A percentile compares a stretch with the other conserved stretches of the same genome.
phyloP scores from a whole-genome alignment of 257 asterid genomes.

The Solanum piurae region DNA sequence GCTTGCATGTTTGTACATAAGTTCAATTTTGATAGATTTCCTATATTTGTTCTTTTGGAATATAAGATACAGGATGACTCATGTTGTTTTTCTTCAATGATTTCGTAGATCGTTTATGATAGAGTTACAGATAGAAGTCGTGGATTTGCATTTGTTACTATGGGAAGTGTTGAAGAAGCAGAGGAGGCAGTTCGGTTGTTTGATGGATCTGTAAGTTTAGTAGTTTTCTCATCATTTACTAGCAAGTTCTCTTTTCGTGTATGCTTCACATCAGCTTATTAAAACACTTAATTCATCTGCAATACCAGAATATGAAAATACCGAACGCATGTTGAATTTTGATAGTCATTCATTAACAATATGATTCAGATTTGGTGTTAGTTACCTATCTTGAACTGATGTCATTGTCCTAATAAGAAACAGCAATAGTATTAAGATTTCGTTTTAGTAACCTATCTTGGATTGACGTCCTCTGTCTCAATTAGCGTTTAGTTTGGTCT shows the following conservation, averaged over 20 bases:
- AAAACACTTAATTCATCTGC: neutral
- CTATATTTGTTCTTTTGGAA: neutral
- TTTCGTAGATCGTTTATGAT: slow-evolving; percentile 57
- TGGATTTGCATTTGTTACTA: slow-evolving; percentile 84
- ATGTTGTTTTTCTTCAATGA: neutral
- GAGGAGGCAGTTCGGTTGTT: slow-evolving; percentile 74
- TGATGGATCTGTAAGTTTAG: slow-evolving; percentile 79
- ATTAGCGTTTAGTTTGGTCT: neutral
- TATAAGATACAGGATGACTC: neutral
- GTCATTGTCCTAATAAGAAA: neutral
- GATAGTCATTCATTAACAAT: neutral
- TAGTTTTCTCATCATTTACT: neutral
- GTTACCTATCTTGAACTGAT: neutral
- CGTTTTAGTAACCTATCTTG: neutral
- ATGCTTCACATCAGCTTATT: neutral
- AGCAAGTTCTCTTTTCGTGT: neutral
- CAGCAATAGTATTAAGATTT: neutral
- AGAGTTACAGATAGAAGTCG: slow-evolving; percentile 88
- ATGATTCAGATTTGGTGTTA: neutral
- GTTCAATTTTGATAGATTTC: neutral
- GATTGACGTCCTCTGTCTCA: neutral
- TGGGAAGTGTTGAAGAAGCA: slow-evolving; percentile 78
- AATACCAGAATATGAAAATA: neutral
- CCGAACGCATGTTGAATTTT: neutral
- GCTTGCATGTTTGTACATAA: neutral